A percentile compares a stretch with the other conserved stretches of the same genome.
Evolutionary conservation across 306 rosid species (phyloP).

Genomic region (Quercus suber): DNA sequence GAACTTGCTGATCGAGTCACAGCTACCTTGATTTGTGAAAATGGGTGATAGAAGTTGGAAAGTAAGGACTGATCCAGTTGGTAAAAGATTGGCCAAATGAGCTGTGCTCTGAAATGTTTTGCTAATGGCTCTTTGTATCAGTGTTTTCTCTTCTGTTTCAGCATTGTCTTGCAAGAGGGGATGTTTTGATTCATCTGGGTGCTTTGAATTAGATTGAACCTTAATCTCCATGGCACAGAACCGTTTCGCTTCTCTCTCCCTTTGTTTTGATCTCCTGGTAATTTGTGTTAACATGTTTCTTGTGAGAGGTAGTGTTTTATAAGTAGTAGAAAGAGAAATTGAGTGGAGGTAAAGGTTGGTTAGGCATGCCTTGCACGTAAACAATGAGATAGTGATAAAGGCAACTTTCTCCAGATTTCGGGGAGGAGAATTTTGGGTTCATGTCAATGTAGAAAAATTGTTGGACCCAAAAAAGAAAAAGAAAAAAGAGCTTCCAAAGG

Average conservation of each 20-base stretch:
- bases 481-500: neutral
- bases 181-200: conserved; percentile 23
- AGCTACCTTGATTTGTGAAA: conserved; percentile 62
- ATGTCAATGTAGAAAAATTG: neutral
- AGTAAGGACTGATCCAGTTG: conserved; percentile 83
- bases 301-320: neutral
- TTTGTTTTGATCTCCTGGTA: conserved; percentile 3
- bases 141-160: no score
- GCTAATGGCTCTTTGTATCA: no score
- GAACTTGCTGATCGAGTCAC: conserved; percentile 50
- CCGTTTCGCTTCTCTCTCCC: neutral
- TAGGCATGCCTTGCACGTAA: conserved; percentile 67
- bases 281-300: neutral
- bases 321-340: conserved; percentile 10
- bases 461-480: neutral
- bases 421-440: neutral
- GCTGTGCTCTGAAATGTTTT: no score
- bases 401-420: neutral
- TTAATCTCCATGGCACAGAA: conserved; percentile 54
- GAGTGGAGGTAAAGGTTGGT: conserved; percentile 38
- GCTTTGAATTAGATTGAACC: conserved; percentile 16
- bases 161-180: conserved; percentile 30
- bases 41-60: conserved; percentile 85
- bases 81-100: conserved; percentile 43
- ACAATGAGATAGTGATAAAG: conserved; percentile 22